Conservation (phyloP, 768 basidiomycete genomes). For the Porpolomopsis calyptriformis region DNA sequence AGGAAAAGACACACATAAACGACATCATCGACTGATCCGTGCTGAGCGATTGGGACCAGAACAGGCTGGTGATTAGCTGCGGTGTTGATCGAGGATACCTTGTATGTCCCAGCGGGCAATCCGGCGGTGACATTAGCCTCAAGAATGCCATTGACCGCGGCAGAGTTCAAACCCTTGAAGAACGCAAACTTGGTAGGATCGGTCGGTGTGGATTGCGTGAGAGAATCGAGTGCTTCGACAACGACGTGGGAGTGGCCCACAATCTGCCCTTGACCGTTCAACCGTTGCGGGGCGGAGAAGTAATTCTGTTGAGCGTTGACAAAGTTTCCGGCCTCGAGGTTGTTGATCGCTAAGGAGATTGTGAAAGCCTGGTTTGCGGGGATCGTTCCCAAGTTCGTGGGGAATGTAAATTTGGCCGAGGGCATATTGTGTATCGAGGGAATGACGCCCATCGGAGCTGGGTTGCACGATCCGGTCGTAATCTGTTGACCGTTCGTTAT, state of each 20-base stretch:
- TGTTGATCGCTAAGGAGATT: conserved; percentile 26
- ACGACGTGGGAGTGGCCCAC: conserved; percentile 50
- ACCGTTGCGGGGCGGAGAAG: conserved; percentile 40
- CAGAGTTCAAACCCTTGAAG: conserved; percentile 51
- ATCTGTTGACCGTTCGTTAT: conserved; percentile 43
- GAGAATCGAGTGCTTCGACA: conserved; percentile 33
- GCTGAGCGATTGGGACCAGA: conserved; percentile 39
- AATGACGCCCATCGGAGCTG: conserved; percentile 40
- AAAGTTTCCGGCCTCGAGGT: conserved; percentile 38
- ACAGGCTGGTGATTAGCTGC: conserved; percentile 41
- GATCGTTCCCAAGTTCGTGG: conserved; percentile 30
- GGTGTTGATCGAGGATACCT: conserved; percentile 41
- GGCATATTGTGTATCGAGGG: conserved; percentile 35
- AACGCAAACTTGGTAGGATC: conserved; percentile 47
- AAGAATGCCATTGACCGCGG: conserved; percentile 40
- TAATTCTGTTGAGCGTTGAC: conserved; percentile 41
- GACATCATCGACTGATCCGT: conserved; percentile 38
- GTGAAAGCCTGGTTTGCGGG: conserved; percentile 32
- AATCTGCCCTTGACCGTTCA: conserved; percentile 33
- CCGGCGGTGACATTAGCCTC: conserved; percentile 37
- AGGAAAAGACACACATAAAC: conserved; percentile 28
- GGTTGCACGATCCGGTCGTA: conserved; percentile 41
- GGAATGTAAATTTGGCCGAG: conserved; percentile 35
- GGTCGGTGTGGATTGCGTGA: conserved; percentile 32
- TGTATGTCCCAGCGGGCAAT: conserved; percentile 48